Conservation (phyloP, 2,329 filamentous ascomycete genomes). For the Blumeria hordei region DNA sequence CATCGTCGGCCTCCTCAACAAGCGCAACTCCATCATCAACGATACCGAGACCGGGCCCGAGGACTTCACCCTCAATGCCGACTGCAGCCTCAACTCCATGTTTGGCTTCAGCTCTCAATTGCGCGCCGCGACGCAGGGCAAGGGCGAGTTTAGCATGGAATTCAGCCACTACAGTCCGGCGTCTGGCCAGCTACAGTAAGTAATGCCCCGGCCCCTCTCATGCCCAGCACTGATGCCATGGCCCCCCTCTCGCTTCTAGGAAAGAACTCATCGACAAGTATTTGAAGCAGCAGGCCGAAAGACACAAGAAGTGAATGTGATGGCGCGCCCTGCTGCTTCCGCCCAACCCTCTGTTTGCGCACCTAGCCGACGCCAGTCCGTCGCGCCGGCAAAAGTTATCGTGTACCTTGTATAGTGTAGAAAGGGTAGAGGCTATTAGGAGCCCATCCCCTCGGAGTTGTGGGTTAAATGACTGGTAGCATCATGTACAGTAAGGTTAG, state of each 20-base stretch:
- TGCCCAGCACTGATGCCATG: not conserved
- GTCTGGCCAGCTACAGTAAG: constrained; percentile 69
- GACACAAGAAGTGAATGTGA: constrained; percentile 13
- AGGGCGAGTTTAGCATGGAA: constrained; percentile 97
- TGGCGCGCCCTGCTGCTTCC: no score
- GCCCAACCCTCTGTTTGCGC: no score
- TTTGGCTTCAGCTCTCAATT: constrained; percentile 89
- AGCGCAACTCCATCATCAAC: constrained; percentile 81
- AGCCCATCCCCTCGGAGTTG: no score
- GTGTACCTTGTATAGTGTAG: no score
- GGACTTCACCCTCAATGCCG: constrained; percentile 78
- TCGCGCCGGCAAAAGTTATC: no score
- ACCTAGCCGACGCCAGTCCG: no score
- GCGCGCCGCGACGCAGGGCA: constrained; percentile 83
- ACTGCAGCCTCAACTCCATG: constrained; percentile 91
- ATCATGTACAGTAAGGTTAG: no score
- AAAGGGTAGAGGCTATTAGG: no score
- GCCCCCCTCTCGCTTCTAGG: constrained; percentile 11
- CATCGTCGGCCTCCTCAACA: constrained; percentile 86
- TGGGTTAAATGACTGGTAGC: no score
- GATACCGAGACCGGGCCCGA: constrained; percentile 87
- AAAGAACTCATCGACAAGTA: constrained; percentile 45
- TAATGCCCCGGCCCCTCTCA: constrained; percentile 9
- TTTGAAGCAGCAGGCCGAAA: constrained; percentile 39
- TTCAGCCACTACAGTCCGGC: constrained; percentile 88